Conservation (phyloP, 1,284 basidiomycete species). For the Boletus hoseneyae region DNA sequence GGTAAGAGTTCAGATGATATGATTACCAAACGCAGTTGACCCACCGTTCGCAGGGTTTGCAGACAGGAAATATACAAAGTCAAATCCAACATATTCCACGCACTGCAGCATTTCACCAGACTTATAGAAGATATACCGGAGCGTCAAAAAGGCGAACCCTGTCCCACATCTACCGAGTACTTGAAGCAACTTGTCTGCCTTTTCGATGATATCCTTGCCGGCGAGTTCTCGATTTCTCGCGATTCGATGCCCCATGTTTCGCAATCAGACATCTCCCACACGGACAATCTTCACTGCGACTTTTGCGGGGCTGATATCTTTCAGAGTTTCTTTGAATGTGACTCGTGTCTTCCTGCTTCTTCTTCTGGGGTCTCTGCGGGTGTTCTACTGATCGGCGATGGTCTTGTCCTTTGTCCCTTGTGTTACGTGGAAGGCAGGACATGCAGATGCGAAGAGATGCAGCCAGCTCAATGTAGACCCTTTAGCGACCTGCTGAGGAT, state of each 20-base stretch:
- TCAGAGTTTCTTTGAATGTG: slow-evolving; percentile 72
- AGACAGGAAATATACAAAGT: slow-evolving; percentile 71
- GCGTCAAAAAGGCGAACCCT: not conserved
- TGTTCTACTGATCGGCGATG: slow-evolving; percentile 36
- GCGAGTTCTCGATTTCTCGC: slow-evolving; percentile 47
- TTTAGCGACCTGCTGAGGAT: slow-evolving; percentile 37
- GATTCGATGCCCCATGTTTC: slow-evolving; percentile 31
- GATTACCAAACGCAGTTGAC: slow-evolving; percentile 9
- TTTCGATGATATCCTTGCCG: slow-evolving; percentile 56
- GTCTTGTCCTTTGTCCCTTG: slow-evolving; percentile 57
- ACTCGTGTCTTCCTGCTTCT: slow-evolving; percentile 34
- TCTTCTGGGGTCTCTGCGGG: slow-evolving; percentile 12
- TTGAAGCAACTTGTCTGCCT: slow-evolving; percentile 40
- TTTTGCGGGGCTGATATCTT: slow-evolving; percentile 77
- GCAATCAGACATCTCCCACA: slow-evolving; percentile 16
- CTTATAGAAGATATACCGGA: slow-evolving; percentile 25
- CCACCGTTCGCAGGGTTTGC: slow-evolving; percentile 52
- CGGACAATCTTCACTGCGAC: slow-evolving; percentile 53
- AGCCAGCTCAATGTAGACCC: slow-evolving; percentile 51
- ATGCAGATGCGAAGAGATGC: slow-evolving; percentile 58
- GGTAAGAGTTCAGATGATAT: slow-evolving; percentile 42
- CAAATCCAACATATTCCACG: slow-evolving; percentile 58
- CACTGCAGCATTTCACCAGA: slow-evolving; percentile 41
- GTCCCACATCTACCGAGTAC: slow-evolving; percentile 4
- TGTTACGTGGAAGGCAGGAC: slow-evolving; percentile 73